Base-by-base conservation (phyloP, 768 basidiomycete species). In the Scleroderma bovista region DNA sequence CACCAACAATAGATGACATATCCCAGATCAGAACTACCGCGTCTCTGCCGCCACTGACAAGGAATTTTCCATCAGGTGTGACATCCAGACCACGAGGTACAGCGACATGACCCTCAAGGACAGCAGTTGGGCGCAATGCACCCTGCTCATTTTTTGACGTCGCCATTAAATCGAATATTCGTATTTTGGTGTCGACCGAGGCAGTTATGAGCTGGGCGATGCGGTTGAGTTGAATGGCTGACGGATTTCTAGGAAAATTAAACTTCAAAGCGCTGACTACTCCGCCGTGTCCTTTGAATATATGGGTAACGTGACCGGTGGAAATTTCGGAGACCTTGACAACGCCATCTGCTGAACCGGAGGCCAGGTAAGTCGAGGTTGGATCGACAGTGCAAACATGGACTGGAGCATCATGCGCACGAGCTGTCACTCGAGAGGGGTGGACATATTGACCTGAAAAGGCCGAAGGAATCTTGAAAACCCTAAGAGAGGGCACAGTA, bases 251-350 rank as follows among this genome's bases (percentile, higher is more conserved):
- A 19, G 84, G 84, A 58, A 86, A 89, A 65, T 85, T 87, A 70
- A 94, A 99, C 22, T 78, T 72, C 52, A 98, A 72, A 15, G 95
- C 93, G 57, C 88, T 90, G 64, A 99, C 86, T 52, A 96, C 90
- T n/a, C 96, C 96, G 5, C 94, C 96, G 63, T 98, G 96, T 2
- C 94, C 95, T 60, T 88, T 88, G 76, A 95, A 93, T 12, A 93
- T 77, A 66, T 99, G 96, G 0, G 96, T 99, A 29, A 89, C 81
- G 63, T 85, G 93, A 31, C 93, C 94, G 22, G 84, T 84, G 3
- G 75, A 69, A 41, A 93, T 83, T 64, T 96, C 86, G 93, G 93
- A 98, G 10, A 99, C 91, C 72, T 97, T 98, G 40, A 97, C 96
- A 29, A 90, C 78, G 20, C 96, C 95, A 56, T 99, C 96, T 7